These are phyloP conservation scores for Spathaspora hagerdaliae DNA, from an alignment of 805 yeast genomes.

Conservation along the genomic window DNA sequence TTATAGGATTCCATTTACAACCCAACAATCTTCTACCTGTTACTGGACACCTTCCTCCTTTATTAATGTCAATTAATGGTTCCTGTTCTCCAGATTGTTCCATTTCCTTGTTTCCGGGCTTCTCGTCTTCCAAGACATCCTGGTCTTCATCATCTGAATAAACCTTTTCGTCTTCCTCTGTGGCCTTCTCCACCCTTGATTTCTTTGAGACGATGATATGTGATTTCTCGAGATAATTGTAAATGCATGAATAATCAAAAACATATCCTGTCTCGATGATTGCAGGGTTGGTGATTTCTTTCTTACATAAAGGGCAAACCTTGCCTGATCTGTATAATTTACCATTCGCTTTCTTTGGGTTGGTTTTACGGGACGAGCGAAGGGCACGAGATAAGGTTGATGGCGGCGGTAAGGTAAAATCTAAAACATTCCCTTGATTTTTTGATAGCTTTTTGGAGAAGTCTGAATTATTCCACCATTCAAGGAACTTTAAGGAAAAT, in stretches of 20 bases:
- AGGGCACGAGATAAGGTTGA: constrained; percentile 18
- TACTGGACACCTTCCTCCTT: constrained; percentile 79
- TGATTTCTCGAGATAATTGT: constrained; percentile 52
- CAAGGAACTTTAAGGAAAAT: constrained; percentile 76
- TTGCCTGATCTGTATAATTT: constrained; percentile 26
- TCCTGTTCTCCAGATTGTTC: constrained; percentile 2
- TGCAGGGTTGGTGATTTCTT: constrained; percentile 70
- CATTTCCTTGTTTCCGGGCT: constrained; percentile 1
- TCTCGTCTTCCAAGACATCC: constrained; percentile 8
- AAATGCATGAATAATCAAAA: constrained; percentile 84
- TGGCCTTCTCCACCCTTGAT: constrained; percentile 14
- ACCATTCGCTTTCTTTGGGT: constrained; percentile 10
- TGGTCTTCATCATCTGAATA: constrained; percentile 8
- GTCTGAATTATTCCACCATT: constrained; percentile 89
- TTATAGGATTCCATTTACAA: constrained; percentile 58
- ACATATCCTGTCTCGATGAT: constrained; percentile 89
- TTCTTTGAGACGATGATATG: constrained; percentile 26
- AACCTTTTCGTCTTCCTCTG: constrained; percentile 9
- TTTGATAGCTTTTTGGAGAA: constrained; percentile 57
- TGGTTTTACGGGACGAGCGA: constrained; percentile 2
- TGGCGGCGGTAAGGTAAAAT: constrained; percentile 48
- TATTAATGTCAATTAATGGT: constrained; percentile 24
- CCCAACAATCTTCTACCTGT: constrained; percentile 70
- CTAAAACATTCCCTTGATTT: constrained; percentile 42
- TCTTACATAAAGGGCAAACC: constrained; percentile 67